A percentile compares a stretch with the other conserved stretches of the same genome.
phyloP scores from a whole-genome alignment of 2,329 filamentous ascomycete species.

The Fusarium multiceps region DNA sequence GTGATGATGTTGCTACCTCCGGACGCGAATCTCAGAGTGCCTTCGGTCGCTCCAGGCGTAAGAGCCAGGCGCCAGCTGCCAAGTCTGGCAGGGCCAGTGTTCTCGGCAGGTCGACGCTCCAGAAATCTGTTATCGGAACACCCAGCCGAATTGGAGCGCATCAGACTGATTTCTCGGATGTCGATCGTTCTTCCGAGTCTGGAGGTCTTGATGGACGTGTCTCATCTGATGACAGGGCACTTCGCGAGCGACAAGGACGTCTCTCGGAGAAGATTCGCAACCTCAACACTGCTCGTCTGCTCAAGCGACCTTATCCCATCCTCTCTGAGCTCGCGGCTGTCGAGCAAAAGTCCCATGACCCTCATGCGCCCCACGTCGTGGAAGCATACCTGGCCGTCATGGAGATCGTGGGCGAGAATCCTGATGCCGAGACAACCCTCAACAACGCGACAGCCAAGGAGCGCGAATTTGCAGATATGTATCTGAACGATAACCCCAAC shows the following conservation, averaged over 20 bases:
- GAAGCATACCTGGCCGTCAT: constrained; percentile 87
- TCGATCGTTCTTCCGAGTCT: constrained; percentile 67
- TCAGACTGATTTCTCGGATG: constrained; percentile 74
- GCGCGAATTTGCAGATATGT: constrained; percentile 79
- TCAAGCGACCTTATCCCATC: constrained; percentile 76
- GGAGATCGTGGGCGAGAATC: constrained; percentile 79
- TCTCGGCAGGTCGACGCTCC: constrained; percentile 72
- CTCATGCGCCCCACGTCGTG: constrained; percentile 78
- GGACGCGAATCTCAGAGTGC: constrained; percentile 63
- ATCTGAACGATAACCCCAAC: constrained; percentile 78
- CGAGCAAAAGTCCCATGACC: constrained; percentile 75
- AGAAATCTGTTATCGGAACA: constrained; percentile 88
- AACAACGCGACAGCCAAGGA: constrained; percentile 76
- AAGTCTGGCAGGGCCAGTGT: constrained; percentile 61
- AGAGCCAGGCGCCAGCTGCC: constrained; percentile 61
- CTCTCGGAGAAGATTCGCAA: constrained; percentile 82
- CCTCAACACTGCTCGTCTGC: constrained; percentile 78
- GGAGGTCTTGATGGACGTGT: constrained; percentile 58
- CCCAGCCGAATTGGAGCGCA: constrained; percentile 76
- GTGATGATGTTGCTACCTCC: constrained; percentile 58
- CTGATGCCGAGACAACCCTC: constrained; percentile 66
- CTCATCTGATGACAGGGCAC: constrained; percentile 75
- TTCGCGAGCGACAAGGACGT: constrained; percentile 85
- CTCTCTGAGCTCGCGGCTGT: constrained; percentile 80
- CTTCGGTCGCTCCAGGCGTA: constrained; percentile 70